Percentiles rank a stretch among this genome's conserved stretches.
Evolutionary conservation across 1,284 basidiomycete genomes (phyloP).

Genomic region (Trametes pubescens): DNA sequence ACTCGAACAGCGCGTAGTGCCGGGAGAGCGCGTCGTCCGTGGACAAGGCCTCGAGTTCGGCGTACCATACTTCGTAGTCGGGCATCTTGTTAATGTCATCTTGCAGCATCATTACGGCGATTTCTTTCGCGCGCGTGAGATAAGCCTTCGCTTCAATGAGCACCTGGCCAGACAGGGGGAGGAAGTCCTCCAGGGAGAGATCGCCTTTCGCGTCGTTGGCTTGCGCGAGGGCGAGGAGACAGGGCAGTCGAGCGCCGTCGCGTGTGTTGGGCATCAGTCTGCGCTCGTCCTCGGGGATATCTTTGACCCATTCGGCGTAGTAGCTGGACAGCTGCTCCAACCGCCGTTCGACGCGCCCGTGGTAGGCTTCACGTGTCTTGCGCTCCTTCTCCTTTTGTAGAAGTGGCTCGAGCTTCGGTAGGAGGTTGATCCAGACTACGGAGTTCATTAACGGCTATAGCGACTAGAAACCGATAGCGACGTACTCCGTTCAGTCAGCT

Average conservation of each 20-base stretch:
- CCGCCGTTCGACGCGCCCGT: conserved; percentile 5
- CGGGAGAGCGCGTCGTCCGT: conserved; percentile 12
- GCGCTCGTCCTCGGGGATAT: conserved; percentile 1
- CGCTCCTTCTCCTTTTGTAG: conserved; percentile 7
- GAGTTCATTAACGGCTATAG: neutral
- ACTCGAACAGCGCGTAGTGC: conserved; percentile 15
- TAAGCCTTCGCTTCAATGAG: conserved; percentile 12
- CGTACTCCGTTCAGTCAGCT: conserved; percentile 20
- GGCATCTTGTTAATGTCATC: neutral
- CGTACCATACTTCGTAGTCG: neutral
- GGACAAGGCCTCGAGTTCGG: conserved; percentile 1
- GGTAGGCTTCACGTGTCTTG: neutral
- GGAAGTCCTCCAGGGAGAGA: conserved; percentile 8
- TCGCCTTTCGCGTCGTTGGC: conserved; percentile 15
- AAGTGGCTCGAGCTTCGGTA: conserved; percentile 19
- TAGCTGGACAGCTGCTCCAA: neutral
- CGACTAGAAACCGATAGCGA: neutral
- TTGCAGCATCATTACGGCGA: neutral
- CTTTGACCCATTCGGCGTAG: conserved; percentile 4
- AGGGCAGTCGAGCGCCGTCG: conserved; percentile 12
- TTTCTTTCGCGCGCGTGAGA: conserved; percentile 1
- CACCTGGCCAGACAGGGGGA: neutral
- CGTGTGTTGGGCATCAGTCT: conserved; percentile 13
- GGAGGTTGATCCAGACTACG: conserved; percentile 23
- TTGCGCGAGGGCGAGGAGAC: conserved; percentile 8